phyloP scores from a whole-genome alignment of 2,329 filamentous ascomycete species.

The Parascedosporium putredinis region DNA sequence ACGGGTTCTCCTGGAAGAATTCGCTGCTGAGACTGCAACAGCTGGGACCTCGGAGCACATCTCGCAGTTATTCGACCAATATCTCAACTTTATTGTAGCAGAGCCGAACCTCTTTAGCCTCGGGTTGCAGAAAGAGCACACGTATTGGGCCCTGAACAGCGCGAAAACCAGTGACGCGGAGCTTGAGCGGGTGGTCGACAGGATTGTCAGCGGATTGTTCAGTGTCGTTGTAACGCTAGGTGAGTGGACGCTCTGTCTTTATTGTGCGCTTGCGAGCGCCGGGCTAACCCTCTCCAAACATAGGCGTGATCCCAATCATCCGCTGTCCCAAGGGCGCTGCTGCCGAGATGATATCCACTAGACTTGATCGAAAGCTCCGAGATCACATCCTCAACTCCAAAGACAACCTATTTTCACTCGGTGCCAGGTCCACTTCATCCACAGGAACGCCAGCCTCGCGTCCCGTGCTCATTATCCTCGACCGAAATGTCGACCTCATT shows the following conservation, averaged over 20 bases:
- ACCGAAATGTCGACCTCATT: constrained; percentile 89
- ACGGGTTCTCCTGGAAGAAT: constrained; percentile 83
- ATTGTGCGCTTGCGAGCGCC: not conserved
- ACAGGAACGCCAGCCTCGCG: constrained; percentile 57
- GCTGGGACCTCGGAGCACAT: constrained; percentile 82
- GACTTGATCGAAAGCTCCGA: constrained; percentile 87
- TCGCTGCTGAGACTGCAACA: constrained; percentile 76
- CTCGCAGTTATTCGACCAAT: constrained; percentile 89
- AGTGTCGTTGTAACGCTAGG: constrained; percentile 98
- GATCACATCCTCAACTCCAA: constrained; percentile 97
- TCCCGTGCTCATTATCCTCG: constrained; percentile 85
- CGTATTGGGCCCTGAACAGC: constrained; percentile 95
- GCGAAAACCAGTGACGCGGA: constrained; percentile 82
- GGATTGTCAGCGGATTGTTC: constrained; percentile 92
- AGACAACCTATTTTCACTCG: constrained; percentile 79
- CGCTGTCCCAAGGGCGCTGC: constrained; percentile 86
- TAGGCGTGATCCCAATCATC: constrained; percentile 88
- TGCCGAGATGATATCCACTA: constrained; percentile 87
- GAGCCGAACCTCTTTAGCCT: constrained; percentile 94
- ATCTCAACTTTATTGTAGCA: constrained; percentile 92
- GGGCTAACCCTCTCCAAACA: constrained; percentile 17
- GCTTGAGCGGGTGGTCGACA: constrained; percentile 76
- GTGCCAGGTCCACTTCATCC: constrained; percentile 46
- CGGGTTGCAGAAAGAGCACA: constrained; percentile 80
- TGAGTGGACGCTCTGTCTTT: constrained; percentile 24